Evolutionary conservation across 2,329 filamentous ascomycete species (phyloP), one percentile per base, ranked within the genome.

Genomic region (Alternaria burnsii): DNA sequence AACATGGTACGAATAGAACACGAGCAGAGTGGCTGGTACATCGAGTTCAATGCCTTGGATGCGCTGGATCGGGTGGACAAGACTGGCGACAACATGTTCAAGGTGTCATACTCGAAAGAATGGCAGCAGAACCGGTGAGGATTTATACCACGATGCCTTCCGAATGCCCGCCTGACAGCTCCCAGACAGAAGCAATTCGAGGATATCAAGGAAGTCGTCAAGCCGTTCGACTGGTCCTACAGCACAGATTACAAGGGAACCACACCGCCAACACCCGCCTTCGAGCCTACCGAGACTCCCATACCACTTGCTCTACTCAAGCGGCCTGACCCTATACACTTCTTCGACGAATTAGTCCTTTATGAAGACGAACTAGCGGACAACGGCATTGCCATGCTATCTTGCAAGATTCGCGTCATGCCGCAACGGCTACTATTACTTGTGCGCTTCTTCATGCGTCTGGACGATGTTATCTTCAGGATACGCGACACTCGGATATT

Each of bases 311-410:
- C 94, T 71, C 86, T 98, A 42, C 86, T 99, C 52, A 93, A 91
- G 77, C 88, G 92, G 32, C 91, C 92, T 14, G 95, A 99, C 76
- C 95, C 95, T 0, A 99, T 99, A 67, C 82, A 97, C 5, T 97
- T 98, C 84, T 97, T 96, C 76, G 94, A 98, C 81, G 93, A 98
- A 71, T 93, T 99, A 40, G 89, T 97, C 71, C 85, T 99, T 48
- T 99, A 97, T 78, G 95, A 99, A 82, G 96, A 96, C 81, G 95
- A 99, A 83, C 87, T 99, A 47, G 95, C 97, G 62, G 95, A 99
- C 79, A 99, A 99, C 75, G 95, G 95, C 62, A 95, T 98, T 70
- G 92, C 93, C 30, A 86, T 97, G 76, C 84, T 96, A 59, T 96
- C 90, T 63, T 93, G 91, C 80, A 99, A 99, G 83, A 83, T 98